Evolutionary conservation across 768 basidiomycete species (phyloP), one percentile per base, ranked within the genome.

Genomic region (Mycena vulgaris): DNA sequence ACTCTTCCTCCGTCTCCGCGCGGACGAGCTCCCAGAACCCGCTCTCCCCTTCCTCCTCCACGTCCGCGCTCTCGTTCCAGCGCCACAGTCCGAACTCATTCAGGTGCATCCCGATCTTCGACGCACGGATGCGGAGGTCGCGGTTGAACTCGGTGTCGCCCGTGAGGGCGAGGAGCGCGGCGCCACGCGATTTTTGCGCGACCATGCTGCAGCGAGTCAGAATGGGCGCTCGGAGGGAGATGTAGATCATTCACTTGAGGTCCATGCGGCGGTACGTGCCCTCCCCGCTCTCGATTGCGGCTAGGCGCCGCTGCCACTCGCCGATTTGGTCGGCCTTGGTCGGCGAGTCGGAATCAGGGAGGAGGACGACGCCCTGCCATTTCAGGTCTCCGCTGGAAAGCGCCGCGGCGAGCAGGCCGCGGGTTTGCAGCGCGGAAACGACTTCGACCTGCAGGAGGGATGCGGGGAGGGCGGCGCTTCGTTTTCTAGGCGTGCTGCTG

Each of bases 71-170:
- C 13, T 69, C 66, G 53, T 78, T 80, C 89, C 89, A 91, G 57
- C 79, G 82, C 92, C 92, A 93, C 5, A 93, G 80, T 16, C 92
- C 92, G 70, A 83, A 87, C 71, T 90, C 89, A 71, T 91, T 87
- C 31, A 93, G 81, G 37, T 85, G 80, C 74, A 91, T 72, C 19
- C 86, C 87, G 3, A 82, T 73, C 49, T 79, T 80, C 8, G 74
- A 60, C 0, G 92, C 92, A 42, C 81, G 80, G 25, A 71, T 75
- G 35, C 82, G 82, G 2, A 88, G 68, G 47, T 85, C 79, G 56
- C 80, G 78, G 47, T 80, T 78, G 75, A 91, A 90, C 28, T 83
- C 82, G 0, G 55, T 47, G 74, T 92, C 90, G 11, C 92, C 92
- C 2, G 92, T 93, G 25, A 88, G 73, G 16, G 82, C 72, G 37